Base-by-base conservation (phyloP, 768 basidiomycete genomes). In the Pholiota microspora region DNA sequence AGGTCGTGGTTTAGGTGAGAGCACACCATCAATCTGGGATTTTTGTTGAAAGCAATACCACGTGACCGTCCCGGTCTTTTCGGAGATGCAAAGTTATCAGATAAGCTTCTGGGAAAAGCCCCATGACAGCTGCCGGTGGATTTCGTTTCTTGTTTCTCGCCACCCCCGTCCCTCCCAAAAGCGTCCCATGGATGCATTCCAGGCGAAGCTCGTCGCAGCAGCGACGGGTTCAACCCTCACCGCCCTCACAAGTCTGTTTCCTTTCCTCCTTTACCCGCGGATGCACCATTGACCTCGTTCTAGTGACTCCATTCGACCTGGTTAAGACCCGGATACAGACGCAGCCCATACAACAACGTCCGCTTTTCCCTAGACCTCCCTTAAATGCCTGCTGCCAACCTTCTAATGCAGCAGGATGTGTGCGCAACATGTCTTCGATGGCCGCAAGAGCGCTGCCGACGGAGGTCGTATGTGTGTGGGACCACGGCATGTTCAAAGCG, bases 261-360 rank as follows among this genome's bases (percentile, higher is more conserved):
- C 24, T 25, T 49, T 16, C 24, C 15, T 48, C 29, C 18, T 4
- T 4, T 12, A 8, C 9, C 28, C 13, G 9, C 16, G 16, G 23
- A 40, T 31, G 23, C 51, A 29, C 18, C 45, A 52, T 62, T 29
- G 55, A 60, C 32, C n/a, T 36, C 50, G 28, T 54, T 54, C 8
- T 67, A 98, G 96, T 99, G 97, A 98, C 96, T 2, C 97, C 97
- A 2, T 99, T 99, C 69, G 97, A 99, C 71, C 94, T 99, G 51
- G 81, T 98, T 61, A 98, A 98, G 71, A 98, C 96, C 10, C 85
- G 97, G 25, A 75, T 99, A 15, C 97, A 99, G 69, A 98, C 97
- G 0, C 94, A 91, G 67, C 87, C 86, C n/a, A 74, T 78, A 18
- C 69, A 69, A 66, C 73, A 69, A 57, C 76, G 69, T 53, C 77